These are phyloP conservation scores for Scytalidium sp. DNA, from an alignment of 2,329 filamentous ascomycete species.

Conservation along the genomic window DNA sequence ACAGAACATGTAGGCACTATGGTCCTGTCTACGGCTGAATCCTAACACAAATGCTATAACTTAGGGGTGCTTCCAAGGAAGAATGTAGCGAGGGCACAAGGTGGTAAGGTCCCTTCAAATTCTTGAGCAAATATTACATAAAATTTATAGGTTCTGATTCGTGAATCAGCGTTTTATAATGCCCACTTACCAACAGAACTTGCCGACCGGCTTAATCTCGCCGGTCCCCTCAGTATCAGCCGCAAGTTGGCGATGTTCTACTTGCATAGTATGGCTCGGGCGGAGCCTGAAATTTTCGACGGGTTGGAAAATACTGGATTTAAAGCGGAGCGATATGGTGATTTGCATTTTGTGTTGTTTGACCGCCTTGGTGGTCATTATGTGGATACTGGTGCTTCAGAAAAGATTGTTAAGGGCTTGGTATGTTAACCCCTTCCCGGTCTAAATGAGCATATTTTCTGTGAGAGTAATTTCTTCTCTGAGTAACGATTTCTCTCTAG, in stretches of 20 bases:
- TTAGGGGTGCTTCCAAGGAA: background rate
- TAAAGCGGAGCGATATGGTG: conserved; percentile 50
- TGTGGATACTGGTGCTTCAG: conserved; percentile 50
- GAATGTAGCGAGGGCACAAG: no score
- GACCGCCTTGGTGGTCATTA: conserved; percentile 57
- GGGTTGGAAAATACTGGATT: conserved; percentile 54
- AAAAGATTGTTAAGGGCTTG: conserved; percentile 48
- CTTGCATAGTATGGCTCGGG: conserved; percentile 2
- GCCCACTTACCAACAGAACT: conserved; percentile 4
- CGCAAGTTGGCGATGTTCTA: conserved; percentile 1
- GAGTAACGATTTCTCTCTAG: conserved; percentile 1
- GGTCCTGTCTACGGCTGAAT: background rate
- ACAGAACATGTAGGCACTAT: background rate
- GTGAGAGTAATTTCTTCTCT: background rate
- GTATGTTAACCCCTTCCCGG: no score
- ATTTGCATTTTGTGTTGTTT: conserved; percentile 52
- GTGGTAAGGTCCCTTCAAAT: conserved; percentile 36
- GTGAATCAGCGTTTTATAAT: conserved; percentile 7
- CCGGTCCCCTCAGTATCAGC: conserved; percentile 3
- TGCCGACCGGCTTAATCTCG: conserved; percentile 7
- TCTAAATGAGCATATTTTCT: no score
- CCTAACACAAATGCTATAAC: background rate
- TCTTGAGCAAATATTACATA: conserved; percentile 16
- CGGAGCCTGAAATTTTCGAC: conserved; percentile 32
- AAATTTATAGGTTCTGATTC: background rate